Evolutionary conservation across 2,329 filamentous ascomycete species (phyloP), one percentile per base, ranked within the genome.

Genomic region (Ophiosphaerella narmari): DNA sequence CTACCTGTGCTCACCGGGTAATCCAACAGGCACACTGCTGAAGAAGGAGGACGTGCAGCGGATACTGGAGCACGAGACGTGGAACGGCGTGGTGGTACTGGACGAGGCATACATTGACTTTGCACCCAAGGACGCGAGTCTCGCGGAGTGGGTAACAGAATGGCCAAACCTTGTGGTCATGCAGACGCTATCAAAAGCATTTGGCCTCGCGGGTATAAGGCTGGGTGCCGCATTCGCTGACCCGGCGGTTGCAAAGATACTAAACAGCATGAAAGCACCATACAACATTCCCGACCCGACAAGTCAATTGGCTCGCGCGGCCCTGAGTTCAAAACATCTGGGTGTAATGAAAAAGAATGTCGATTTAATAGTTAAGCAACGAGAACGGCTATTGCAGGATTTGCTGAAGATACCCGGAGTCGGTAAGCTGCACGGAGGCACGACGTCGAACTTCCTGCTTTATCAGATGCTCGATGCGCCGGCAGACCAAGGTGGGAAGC

Each of bases 31-130:
- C 12, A 85, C 86, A 13, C 75, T 93, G 37, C 83, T 97, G 39
- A 78, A 81, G 52, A 96, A 95, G 71, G 78, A 82, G 32, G 88
- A 94, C 64, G 79, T 99, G 39, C 80, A 82, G 52, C 76, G 80
- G 48, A 78, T 97, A 33, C 84, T 99, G 12, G 83, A 88, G 67
- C 91, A 97, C 80, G 87, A 89, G 12, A 90, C 86, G 1, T 99
- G 93, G 92, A 99, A 99, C 74, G 94, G 94, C 45, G 80, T 99
- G 18, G 88, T 99, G 2, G 86, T 97, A 3, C 79, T 97, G 23
- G 94, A 99, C 73, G 94, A 99, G 76, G 94, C 94, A 14, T 99
- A 99, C 75, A 86, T 99, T 64, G 94, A 99, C 76, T 99, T 97
- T 68, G 88, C 92, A 6, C 85, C 86, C 5, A 86, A 88, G 40